Conservation (phyloP, 441 rosid genomes). For the Euphorbia corollata region DNA sequence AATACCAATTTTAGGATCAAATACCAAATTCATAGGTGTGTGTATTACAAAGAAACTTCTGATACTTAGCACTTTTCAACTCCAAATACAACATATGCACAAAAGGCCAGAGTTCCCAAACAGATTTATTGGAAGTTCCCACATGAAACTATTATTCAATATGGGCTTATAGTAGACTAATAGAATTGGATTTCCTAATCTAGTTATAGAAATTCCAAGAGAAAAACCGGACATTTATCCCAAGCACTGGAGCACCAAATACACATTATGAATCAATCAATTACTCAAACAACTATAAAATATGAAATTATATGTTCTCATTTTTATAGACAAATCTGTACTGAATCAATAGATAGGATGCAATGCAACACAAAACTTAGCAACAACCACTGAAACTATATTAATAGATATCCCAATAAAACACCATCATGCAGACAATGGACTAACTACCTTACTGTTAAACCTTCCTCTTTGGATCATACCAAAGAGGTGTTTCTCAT, state of each 20-base stretch:
- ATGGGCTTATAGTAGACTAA: not conserved
- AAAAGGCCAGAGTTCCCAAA: not conserved
- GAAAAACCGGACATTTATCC: too few relatives aligned
- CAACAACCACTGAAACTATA: not conserved
- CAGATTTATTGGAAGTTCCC: not conserved
- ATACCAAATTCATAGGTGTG: not conserved
- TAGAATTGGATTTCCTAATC: not conserved
- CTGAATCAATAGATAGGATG: slow-evolving; percentile 4
- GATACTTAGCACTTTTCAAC: not conserved
- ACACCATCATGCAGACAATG: slow-evolving; percentile 6
- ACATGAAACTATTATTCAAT: not conserved
- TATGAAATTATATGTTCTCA: not conserved
- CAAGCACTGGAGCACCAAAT: not conserved
- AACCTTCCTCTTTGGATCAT: slow-evolving; percentile 95
- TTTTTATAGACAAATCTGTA: not conserved
- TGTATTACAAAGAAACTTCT: not conserved
- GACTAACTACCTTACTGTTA: slow-evolving; percentile 71
- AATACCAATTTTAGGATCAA: too few relatives aligned
- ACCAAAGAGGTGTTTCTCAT: slow-evolving; percentile 97
- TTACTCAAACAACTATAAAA: not conserved
- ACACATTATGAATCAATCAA: not conserved
- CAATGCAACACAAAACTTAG: slow-evolving; percentile 2
- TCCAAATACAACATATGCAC: not conserved
- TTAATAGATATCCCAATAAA: not conserved
- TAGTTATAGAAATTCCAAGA: too few relatives aligned